These are phyloP conservation scores for Tardiomyces digboiensis DNA, from an alignment of 1,139 yeast genomes.

Conservation along the genomic window DNA sequence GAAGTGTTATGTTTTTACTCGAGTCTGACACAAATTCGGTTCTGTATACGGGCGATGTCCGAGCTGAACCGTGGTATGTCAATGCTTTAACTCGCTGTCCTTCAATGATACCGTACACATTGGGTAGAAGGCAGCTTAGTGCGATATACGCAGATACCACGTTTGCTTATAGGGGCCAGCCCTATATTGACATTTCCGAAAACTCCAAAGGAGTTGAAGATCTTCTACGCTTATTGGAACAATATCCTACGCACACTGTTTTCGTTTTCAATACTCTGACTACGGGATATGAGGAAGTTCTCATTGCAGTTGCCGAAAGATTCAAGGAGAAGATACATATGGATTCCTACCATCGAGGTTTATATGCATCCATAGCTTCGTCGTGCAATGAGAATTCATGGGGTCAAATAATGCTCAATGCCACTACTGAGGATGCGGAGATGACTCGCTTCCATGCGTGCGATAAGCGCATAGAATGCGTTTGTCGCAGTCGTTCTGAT, in stretches of 20 bases:
- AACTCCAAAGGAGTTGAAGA: slow-evolving; percentile 36
- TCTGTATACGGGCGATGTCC: slow-evolving; percentile 48
- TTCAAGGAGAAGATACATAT: slow-evolving; percentile 30
- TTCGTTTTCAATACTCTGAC: slow-evolving; percentile 36
- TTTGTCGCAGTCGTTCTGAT: slow-evolving; percentile 12
- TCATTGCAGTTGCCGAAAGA: slow-evolving; percentile 33
- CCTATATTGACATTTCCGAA: slow-evolving; percentile 35
- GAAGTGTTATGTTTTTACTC: slow-evolving; percentile 47
- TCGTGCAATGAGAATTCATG: slow-evolving; percentile 1
- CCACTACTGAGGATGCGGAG: slow-evolving; percentile 13
- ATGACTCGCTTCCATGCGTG: slow-evolving; percentile 28
- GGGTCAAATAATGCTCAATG: slow-evolving; percentile 3
- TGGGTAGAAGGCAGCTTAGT: slow-evolving; percentile 30
- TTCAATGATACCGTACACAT: slow-evolving; percentile 35
- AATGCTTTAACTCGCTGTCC: slow-evolving; percentile 32
- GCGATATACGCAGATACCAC: slow-evolving; percentile 51
- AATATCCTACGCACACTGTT: slow-evolving; percentile 37
- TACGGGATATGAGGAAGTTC: slow-evolving; percentile 49
- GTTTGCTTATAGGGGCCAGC: slow-evolving; percentile 42
- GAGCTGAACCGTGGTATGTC: slow-evolving; percentile 51
- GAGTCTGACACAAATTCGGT: slow-evolving; percentile 31
- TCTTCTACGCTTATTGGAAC: slow-evolving; percentile 27
- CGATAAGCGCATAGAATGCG: slow-evolving; percentile 15
- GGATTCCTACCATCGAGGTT: slow-evolving; percentile 19
- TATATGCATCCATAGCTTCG: slow-evolving; percentile 15